Percentiles rank a stretch among this genome's conserved stretches.
Evolutionary conservation across 441 rosid species (phyloP).

Genomic region (Cnidoscolus chayamansa): DNA sequence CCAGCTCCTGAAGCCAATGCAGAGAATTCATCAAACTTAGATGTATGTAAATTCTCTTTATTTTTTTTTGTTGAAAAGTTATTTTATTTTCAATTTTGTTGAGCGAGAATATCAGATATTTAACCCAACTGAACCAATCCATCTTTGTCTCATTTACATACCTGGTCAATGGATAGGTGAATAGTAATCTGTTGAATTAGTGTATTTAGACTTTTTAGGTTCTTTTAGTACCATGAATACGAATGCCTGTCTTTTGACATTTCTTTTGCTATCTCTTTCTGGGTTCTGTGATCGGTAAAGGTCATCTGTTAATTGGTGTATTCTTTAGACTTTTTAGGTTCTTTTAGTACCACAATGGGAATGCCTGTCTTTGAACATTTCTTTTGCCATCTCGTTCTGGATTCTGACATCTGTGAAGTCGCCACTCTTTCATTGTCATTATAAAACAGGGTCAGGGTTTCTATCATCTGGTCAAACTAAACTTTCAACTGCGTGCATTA

Average conservation of each 20-base stretch:
- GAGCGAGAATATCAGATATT: neutral
- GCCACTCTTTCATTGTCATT: neutral
- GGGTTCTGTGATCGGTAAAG: neutral
- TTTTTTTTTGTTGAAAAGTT: conserved; percentile 1
- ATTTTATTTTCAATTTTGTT: conserved; percentile 5
- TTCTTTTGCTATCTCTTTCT: neutral
- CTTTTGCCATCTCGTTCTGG: neutral
- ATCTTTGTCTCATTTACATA: neutral
- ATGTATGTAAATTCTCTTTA: conserved; percentile 36
- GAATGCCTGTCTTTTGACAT: neutral
- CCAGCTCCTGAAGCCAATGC: conserved; percentile 97
- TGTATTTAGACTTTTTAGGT: neutral
- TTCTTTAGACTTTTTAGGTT: neutral
- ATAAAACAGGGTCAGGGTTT: neutral
- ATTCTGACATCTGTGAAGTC: neutral
- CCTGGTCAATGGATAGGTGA: neutral
- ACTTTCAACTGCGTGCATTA: neutral
- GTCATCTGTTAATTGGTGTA: neutral
- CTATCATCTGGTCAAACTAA: neutral
- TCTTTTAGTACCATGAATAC: neutral
- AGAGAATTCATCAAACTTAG: conserved; percentile 72
- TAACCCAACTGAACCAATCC: neutral
- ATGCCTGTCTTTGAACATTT: neutral
- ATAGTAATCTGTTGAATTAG: neutral
- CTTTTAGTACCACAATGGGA: neutral